Base-by-base conservation (phyloP, 352 stramenopile genomes). In the Pythium dissotocum region DNA sequence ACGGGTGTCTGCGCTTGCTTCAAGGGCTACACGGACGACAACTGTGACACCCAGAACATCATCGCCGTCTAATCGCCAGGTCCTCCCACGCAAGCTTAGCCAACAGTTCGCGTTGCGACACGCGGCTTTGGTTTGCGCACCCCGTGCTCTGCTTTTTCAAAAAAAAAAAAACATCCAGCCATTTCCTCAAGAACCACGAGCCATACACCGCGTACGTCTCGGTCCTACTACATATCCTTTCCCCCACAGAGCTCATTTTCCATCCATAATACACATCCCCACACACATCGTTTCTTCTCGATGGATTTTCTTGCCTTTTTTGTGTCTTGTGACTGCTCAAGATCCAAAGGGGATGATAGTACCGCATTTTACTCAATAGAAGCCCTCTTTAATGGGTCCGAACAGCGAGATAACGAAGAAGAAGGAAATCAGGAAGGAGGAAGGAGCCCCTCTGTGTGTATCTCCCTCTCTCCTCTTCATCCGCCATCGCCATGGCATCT, bases 11-110 rank as follows among this genome's bases (percentile, higher is more conserved):
- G 90, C 75, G 67, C 73, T 16, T 97, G 90, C 74, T 97, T 96
- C 77, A 92, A 89, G 69, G 90, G 90, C 61, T 97, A 97, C 85
- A 94, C 87, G 10, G 89, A 91, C 72, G 85, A 93, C 76, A 91
- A 91, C 36, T 93, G 85, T 70, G 77, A 93, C 71, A 88, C 78
- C n/a, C 85, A 93, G 69, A 93, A 90, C 77, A 88, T 91, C 60
- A 60, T 93, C 42, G 85, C 85, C 40, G 67, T 93, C 36, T 91
- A 89, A 67, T 13, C 10, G 46, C 3, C 36, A 24, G 21, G 21
- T 24, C 21, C 21, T 24, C 21, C 21, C 21, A 24, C 21, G 21
- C 21, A 24, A 24, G 21, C 21, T 24, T 24, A 24, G n/a, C 24
- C n/a, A 28, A 2, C 13, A 40, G 28, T 14, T 1, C 16, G 8